Evolutionary conservation across 768 basidiomycete species (phyloP).

Genomic region (Suillus fuscotomentosus): DNA sequence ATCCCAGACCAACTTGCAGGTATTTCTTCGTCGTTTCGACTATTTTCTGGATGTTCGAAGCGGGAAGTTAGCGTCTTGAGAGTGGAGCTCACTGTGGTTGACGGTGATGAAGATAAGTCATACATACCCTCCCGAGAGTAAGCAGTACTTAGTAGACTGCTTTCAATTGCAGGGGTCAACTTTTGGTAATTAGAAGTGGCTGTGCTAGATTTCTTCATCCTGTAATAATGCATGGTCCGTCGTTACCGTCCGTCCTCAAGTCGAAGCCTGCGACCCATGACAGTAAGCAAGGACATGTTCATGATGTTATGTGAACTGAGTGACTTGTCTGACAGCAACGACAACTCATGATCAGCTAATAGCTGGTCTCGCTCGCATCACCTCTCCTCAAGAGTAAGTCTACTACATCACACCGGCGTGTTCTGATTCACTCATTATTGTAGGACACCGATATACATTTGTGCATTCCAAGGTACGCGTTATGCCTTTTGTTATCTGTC

Average conservation of each 20-base stretch:
- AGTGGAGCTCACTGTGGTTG: neutral
- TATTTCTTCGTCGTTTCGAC: neutral
- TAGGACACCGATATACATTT: conserved; percentile 83
- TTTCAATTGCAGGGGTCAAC: neutral
- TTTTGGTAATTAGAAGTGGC: neutral
- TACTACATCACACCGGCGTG: neutral
- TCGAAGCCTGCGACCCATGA: conserved; percentile 32
- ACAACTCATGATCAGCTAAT: conserved; percentile 56
- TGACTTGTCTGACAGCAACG: conserved; percentile 33
- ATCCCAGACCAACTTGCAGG: conserved; percentile 1
- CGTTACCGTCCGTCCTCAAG: conserved; percentile 33
- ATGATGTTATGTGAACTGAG: neutral
- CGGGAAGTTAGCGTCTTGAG: neutral
- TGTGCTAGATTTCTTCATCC: neutral
- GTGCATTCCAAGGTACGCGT: conserved; percentile 53
- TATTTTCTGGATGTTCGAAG: neutral
- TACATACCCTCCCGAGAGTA: neutral
- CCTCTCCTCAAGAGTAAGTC: conserved; percentile 64
- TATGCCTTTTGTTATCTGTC: neutral
- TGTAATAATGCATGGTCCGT: conserved; percentile 26
- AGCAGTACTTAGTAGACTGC: neutral
- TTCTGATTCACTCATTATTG: neutral
- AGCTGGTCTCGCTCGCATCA: conserved; percentile 56
- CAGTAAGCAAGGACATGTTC: conserved; percentile 15
- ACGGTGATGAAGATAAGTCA: neutral